phyloP scores from a whole-genome alignment of 2,329 filamentous ascomycete genomes.

The Mycosphaerella arachidis region DNA sequence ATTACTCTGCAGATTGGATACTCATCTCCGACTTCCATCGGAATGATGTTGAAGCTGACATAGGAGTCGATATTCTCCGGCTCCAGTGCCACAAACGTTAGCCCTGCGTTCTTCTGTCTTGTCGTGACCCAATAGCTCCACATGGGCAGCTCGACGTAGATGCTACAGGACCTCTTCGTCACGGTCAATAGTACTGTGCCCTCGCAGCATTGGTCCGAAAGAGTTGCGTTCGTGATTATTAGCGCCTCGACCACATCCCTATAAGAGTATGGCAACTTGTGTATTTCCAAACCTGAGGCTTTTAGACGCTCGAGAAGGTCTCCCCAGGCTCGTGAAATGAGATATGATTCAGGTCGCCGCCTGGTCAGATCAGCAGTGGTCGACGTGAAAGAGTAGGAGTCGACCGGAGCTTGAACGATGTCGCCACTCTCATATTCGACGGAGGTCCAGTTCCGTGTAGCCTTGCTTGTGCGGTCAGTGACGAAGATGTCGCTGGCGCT shows the following conservation, averaged over 20 bases:
- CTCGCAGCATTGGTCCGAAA: conserved; percentile 33
- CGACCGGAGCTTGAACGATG: conserved; percentile 33
- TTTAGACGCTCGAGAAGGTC: conserved; percentile 33
- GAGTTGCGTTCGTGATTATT: conserved; percentile 31
- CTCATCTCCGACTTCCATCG: conserved; percentile 33
- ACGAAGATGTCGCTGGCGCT: conserved; percentile 31
- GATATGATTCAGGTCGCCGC: conserved; percentile 32
- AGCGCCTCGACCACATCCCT: conserved; percentile 32
- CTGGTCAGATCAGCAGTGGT: conserved; percentile 34
- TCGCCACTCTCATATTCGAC: conserved; percentile 31
- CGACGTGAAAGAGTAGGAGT: conserved; percentile 35
- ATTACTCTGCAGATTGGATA: conserved; percentile 32
- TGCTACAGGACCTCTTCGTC: conserved; percentile 26
- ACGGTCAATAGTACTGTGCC: conserved; percentile 33
- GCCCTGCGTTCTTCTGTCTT: conserved; percentile 36
- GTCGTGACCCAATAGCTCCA: conserved; percentile 35
- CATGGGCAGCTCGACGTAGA: conserved; percentile 28
- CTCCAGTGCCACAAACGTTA: conserved; percentile 37
- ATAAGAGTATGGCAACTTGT: conserved; percentile 29
- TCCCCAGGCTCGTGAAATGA: conserved; percentile 35
- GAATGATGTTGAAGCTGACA: conserved; percentile 36
- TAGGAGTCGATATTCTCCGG: conserved; percentile 37
- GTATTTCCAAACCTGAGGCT: conserved; percentile 34
- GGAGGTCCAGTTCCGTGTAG: conserved; percentile 33
- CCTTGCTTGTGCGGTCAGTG: conserved; percentile 29